phyloP scores from a whole-genome alignment of 768 basidiomycete species.

The Boletus rubropictus region DNA sequence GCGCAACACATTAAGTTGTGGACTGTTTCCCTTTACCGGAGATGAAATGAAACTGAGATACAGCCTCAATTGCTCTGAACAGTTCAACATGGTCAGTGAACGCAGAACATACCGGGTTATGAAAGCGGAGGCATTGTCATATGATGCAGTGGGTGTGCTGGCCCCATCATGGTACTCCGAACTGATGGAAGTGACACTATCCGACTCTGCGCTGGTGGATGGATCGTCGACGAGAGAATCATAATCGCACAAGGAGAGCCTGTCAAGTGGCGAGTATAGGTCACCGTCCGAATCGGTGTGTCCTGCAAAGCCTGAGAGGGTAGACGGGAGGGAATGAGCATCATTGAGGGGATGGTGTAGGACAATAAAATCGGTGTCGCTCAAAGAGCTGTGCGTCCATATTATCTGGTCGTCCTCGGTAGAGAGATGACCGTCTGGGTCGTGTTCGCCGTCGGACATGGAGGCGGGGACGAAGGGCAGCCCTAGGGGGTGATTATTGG shows the following conservation, averaged over 20 bases:
- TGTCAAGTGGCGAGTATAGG: constrained; percentile 12
- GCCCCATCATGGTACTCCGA: constrained; percentile 8
- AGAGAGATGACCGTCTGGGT: constrained; percentile 11
- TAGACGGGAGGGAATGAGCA: constrained; percentile 11
- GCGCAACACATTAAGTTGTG: constrained; percentile 57
- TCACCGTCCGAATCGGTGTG: constrained; percentile 9
- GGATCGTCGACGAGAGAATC: constrained; percentile 1
- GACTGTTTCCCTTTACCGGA: constrained; percentile 9
- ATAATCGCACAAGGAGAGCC: constrained; percentile 15
- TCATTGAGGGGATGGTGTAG: constrained; percentile 17
- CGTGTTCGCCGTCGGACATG: constrained; percentile 11
- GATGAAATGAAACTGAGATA: constrained; percentile 20
- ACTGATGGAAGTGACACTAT: constrained; percentile 2
- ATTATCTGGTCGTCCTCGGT: constrained; percentile 22
- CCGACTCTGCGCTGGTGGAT: constrained; percentile 8
- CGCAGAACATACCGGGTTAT: constrained; percentile 22
- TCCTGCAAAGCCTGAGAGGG: constrained; percentile 3
- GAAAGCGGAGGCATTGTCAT: constrained; percentile 23
- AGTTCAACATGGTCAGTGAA: neutral
- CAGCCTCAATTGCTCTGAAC: neutral
- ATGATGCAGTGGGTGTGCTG: constrained; percentile 16
- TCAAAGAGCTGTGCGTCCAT: constrained; percentile 10
- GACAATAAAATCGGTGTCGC: constrained; percentile 24
- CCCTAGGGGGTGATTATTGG: constrained; percentile 1
- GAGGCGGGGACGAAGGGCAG: neutral